phyloP scores from a whole-genome alignment of 192 early-diverging fungal species.

The Kappamyces sp. region DNA sequence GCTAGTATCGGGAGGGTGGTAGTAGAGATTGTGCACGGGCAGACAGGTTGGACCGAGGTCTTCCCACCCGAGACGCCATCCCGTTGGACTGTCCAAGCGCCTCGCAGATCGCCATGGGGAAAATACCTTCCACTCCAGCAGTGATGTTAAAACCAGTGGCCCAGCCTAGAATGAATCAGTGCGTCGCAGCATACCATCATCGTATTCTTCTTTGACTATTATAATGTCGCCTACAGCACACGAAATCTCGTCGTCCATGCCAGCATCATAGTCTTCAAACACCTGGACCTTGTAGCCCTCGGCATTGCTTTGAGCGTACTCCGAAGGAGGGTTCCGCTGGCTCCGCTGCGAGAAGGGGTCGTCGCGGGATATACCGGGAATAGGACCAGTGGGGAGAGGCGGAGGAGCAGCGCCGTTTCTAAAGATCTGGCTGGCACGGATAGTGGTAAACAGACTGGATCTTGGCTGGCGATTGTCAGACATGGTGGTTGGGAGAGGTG shows the following conservation, averaged over 20 bases:
- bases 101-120: conserved; percentile 18
- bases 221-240: conserved; percentile 8
- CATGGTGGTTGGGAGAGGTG: no score
- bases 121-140: conserved; percentile 13
- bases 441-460: conserved; percentile 19
- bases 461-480: no score
- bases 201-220: conserved; percentile 13
- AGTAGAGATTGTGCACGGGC: conserved; percentile 15
- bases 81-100: neutral
- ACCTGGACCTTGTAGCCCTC: conserved; percentile 7
- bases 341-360: conserved; percentile 2
- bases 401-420: conserved; percentile 7
- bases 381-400: conserved; percentile 1
- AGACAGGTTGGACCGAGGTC: conserved; percentile 8
- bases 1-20: neutral
- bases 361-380: neutral
- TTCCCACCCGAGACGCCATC: neutral
- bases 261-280: conserved; percentile 18
- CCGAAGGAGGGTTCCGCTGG: no score
- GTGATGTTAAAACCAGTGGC: conserved; percentile 10
- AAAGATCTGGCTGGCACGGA: conserved; percentile 15
- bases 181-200: conserved; percentile 16
- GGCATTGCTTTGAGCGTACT: conserved; percentile 7
- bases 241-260: conserved; percentile 17
- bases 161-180: conserved; percentile 13